Evolutionary conservation across 192 early-diverging fungal genomes (phyloP), one percentile per base, ranked within the genome.

Genomic region (Coemansia sp.): DNA sequence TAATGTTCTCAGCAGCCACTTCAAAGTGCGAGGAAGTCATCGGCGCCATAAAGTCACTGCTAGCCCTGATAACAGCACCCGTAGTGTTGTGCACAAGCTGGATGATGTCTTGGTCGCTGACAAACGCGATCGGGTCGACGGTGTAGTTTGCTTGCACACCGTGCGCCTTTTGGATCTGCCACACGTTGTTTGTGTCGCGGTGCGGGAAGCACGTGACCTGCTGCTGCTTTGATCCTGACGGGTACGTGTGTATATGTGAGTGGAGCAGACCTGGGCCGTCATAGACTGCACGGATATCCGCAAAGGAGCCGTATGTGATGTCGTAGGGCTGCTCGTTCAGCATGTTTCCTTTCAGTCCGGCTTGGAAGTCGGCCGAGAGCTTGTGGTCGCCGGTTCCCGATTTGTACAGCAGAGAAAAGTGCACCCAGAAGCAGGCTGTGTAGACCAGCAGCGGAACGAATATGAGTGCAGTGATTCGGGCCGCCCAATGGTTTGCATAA

Each of bases 381-480:
- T 95, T 96, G 34, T 85, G 85, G 81, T 98, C 96, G 42, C 96
- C 96, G 25, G 94, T 87, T 8, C 96, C 96, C 63, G 83, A 84
- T 61, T 83, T 83, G 23, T 81, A 86, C 52, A 98, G 77, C 28
- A 96, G 75, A 8, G 81, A 83, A 85, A 98, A 98, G 68, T 98
- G 96, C 38, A 98, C 70, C 71, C 88, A 92, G 74, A 98, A 98
- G 84, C 89, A 94, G 25, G 85, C 84, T 23, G 92, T 68, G 61
- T 97, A 98, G 7, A 97, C 62, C 9, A 72, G 15, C 23, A 89
- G 48, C 37, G 96, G 96, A 11, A 97, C 64, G 47, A 91, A 27
- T 56, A 98, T 96, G 27, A 98, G 80, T 50, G 85, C 88, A 38
- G 94, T 57, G 19, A 88, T 87, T 15, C 96, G 88, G 23, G 94